Percentiles rank a stretch among this genome's conserved stretches.
These are phyloP conservation scores for Priceomyces fermenticarens DNA, from an alignment of 805 yeast species.

Conservation along the genomic window DNA sequence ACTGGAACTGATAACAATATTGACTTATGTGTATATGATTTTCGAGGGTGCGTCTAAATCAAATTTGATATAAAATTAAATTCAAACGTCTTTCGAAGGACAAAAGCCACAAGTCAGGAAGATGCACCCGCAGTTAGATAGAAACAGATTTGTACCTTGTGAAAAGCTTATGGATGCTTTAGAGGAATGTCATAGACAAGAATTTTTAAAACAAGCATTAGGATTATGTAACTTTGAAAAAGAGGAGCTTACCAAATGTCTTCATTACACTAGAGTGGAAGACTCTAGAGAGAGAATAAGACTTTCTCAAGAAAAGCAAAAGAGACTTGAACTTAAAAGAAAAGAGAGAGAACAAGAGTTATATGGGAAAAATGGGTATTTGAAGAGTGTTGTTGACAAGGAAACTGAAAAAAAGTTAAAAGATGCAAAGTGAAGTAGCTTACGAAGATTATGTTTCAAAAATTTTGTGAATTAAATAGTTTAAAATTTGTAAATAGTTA, in stretches of 20 bases:
- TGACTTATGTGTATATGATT: too few species aligned
- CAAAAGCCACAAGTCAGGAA: background rate
- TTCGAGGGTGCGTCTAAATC: too few species aligned
- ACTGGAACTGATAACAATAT: too few species aligned
- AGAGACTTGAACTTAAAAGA: slow-evolving; percentile 53
- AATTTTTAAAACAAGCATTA: slow-evolving; percentile 63
- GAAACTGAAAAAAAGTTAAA: slow-evolving; percentile 4
- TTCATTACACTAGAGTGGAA: slow-evolving; percentile 70
- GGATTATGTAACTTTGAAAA: slow-evolving; percentile 86
- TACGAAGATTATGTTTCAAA: background rate
- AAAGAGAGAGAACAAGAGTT: slow-evolving; percentile 69
- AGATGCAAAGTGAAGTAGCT: background rate
- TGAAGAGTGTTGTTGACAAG: slow-evolving; percentile 58
- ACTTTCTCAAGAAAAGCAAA: slow-evolving; percentile 55
- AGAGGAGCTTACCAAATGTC: slow-evolving; percentile 72
- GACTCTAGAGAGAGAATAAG: slow-evolving; percentile 55
- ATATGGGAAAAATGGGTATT: slow-evolving; percentile 70
- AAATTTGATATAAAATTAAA: too few species aligned
- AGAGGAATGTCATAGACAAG: slow-evolving; percentile 80
- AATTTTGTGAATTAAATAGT: background rate
- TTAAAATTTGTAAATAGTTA: background rate
- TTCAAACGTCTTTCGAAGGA: too few species aligned
- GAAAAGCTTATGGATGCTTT: slow-evolving; percentile 79
- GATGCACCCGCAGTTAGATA: slow-evolving; percentile 48
- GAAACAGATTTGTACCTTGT: slow-evolving; percentile 53